Evolutionary conservation across 768 basidiomycete species (phyloP).

Genomic region (Russula sp.): DNA sequence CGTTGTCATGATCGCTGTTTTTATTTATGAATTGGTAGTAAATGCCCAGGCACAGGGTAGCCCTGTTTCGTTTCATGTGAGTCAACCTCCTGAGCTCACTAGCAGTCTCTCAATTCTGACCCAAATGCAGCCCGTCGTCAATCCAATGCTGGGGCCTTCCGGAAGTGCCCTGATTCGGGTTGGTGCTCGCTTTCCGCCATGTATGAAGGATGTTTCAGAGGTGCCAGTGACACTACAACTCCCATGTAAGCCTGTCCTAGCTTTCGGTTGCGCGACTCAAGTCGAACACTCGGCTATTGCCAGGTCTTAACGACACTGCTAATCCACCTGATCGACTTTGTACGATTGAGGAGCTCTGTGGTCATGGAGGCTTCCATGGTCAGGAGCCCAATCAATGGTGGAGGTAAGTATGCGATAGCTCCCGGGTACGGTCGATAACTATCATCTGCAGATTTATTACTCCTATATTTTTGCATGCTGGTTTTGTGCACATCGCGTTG

Average conservation of each 20-base stretch:
- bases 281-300: background rate
- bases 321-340: slow-evolving; percentile 69
- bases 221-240: slow-evolving; percentile 49
- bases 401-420: slow-evolving; percentile 30
- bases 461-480: slow-evolving; percentile 88
- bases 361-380: slow-evolving; percentile 65
- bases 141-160: slow-evolving; percentile 89
- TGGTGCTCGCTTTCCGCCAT: slow-evolving; percentile 90
- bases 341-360: slow-evolving; percentile 76
- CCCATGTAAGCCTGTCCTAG: slow-evolving; percentile 42
- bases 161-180: slow-evolving; percentile 75
- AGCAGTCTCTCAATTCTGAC: background rate
- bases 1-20: slow-evolving; percentile 57
- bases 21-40: slow-evolving; percentile 80
- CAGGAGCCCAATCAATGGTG: slow-evolving; percentile 49
- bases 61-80: slow-evolving; percentile 77
- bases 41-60: slow-evolving; percentile 73
- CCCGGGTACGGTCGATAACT: background rate
- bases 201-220: slow-evolving; percentile 67
- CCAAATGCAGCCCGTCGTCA: slow-evolving; percentile 57
- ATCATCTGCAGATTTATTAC: slow-evolving; percentile 33
- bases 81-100: slow-evolving; percentile 13
- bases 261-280: background rate
- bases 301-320: slow-evolving; percentile 77
- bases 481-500: slow-evolving; percentile 84